These are phyloP conservation scores for Nicotiana rustica DNA, from an alignment of 305 asterid genomes.

Conservation along the genomic window DNA sequence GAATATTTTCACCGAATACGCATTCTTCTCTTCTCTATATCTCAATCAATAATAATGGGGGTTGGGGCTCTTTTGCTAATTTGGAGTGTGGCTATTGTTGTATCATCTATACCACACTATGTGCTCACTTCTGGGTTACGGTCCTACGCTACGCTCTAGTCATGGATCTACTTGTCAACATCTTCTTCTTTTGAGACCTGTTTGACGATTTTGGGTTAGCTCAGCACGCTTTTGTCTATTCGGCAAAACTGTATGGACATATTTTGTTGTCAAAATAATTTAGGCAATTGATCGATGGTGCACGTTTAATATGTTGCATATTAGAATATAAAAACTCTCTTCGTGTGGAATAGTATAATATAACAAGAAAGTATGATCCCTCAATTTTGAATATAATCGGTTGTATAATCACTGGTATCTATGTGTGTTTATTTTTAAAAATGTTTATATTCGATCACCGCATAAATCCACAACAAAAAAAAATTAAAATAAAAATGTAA, in stretches of 20 bases:
- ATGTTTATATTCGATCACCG: neutral
- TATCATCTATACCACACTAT: conserved; percentile 41
- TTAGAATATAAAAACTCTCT: neutral
- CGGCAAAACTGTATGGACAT: neutral
- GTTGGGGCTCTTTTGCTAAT: neutral
- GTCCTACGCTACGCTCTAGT: too few relatives aligned
- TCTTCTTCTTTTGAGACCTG: neutral
- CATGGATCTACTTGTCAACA: neutral
- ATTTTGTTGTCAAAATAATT: neutral
- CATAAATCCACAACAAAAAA: neutral
- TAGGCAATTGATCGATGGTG: neutral
- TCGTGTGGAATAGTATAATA: too few relatives aligned
- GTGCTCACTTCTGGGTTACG: conserved; percentile 35
- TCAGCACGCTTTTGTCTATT: neutral
- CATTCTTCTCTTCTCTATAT: neutral
- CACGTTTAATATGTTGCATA: neutral
- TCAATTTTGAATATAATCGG: neutral
- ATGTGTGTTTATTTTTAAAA: neutral
- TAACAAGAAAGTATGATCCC: neutral
- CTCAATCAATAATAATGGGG: neutral
- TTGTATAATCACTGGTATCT: neutral
- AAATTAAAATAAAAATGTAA: neutral
- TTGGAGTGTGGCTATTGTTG: conserved; percentile 33
- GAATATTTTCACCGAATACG: neutral
- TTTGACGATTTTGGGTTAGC: neutral